Percentiles rank a stretch among this genome's conserved stretches.
Conservation (phyloP, 2,329 filamentous ascomycete genomes). For the Fusarium sterilihyphosum region DNA sequence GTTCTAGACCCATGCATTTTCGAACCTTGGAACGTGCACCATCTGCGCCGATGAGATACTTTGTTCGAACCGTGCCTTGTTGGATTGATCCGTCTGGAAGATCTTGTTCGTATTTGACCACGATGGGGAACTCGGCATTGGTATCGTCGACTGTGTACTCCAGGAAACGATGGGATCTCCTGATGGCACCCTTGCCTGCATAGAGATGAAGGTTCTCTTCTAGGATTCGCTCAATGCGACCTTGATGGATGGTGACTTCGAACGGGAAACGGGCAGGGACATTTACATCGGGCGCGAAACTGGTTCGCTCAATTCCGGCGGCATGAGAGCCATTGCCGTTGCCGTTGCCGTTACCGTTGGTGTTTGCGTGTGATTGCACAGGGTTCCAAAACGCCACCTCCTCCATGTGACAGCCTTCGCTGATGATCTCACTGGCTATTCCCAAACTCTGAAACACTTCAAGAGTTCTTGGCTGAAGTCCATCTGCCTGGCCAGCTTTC, state of each 20-base stretch:
- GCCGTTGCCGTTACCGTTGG: neutral
- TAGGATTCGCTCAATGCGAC: constrained; percentile 10
- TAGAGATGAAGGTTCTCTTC: constrained; percentile 17
- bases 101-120: neutral
- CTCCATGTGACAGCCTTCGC: constrained; percentile 21
- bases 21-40: constrained; percentile 6
- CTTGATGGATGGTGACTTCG: constrained; percentile 18
- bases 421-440: constrained; percentile 12
- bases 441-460: constrained; percentile 16
- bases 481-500: constrained; percentile 18
- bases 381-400: constrained; percentile 23
- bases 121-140: neutral
- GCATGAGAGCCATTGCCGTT: neutral
- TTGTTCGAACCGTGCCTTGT: neutral
- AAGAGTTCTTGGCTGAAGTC: constrained; percentile 11
- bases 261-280: constrained; percentile 8
- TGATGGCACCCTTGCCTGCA: neutral
- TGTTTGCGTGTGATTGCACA: neutral
- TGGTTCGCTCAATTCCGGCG: constrained; percentile 7
- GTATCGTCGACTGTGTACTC: constrained; percentile 2
- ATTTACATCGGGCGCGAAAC: constrained; percentile 5
- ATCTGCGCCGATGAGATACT: constrained; percentile 8
- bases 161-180: constrained; percentile 5
- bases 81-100: neutral
- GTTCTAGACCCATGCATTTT: constrained; percentile 19